These are phyloP conservation scores for Agaricus sinodeliciosus DNA, from an alignment of 768 basidiomycete species.

Conservation along the genomic window DNA sequence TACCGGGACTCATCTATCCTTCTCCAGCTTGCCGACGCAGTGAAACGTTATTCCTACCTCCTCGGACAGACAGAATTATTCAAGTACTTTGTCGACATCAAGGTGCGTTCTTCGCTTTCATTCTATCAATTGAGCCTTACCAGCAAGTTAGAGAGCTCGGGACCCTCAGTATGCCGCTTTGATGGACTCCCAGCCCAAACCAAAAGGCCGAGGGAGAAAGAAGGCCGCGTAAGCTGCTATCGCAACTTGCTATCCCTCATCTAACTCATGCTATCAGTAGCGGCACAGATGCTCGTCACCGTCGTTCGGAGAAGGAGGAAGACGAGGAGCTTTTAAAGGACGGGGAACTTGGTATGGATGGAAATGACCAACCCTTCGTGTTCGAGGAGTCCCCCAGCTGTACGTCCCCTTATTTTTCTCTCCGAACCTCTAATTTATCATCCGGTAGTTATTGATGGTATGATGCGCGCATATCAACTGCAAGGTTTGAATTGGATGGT, in stretches of 20 bases:
- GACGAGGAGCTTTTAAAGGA: conserved; percentile 93
- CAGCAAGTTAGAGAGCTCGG: conserved; percentile 54
- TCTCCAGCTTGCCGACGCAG: conserved; percentile 77
- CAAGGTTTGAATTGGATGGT: conserved; percentile 99
- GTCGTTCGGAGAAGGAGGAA: conserved; percentile 97
- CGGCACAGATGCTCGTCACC: conserved; percentile 73
- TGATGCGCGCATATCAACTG: conserved; percentile 90
- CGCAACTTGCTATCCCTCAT: neutral
- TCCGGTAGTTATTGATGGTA: conserved; percentile 71
- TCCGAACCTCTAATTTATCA: neutral
- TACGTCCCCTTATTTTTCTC: conserved; percentile 28
- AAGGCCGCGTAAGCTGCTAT: conserved; percentile 35
- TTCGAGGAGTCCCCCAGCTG: conserved; percentile 94
- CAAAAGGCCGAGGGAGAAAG: conserved; percentile 80
- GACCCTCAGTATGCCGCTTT: conserved; percentile 92
- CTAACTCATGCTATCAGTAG: conserved; percentile 26
- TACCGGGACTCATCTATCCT: conserved; percentile 9
- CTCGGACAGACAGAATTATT: conserved; percentile 97
- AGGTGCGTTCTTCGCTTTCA: conserved; percentile 39
- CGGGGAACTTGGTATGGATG: conserved; percentile 70
- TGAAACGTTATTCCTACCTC: conserved; percentile 96
- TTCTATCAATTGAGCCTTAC: neutral
- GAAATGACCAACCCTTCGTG: conserved; percentile 86
- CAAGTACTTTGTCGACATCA: conserved; percentile 97
- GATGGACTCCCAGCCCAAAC: conserved; percentile 81